Conservation (phyloP, 1,284 basidiomycete genomes). For the Trametes hirsuta region DNA sequence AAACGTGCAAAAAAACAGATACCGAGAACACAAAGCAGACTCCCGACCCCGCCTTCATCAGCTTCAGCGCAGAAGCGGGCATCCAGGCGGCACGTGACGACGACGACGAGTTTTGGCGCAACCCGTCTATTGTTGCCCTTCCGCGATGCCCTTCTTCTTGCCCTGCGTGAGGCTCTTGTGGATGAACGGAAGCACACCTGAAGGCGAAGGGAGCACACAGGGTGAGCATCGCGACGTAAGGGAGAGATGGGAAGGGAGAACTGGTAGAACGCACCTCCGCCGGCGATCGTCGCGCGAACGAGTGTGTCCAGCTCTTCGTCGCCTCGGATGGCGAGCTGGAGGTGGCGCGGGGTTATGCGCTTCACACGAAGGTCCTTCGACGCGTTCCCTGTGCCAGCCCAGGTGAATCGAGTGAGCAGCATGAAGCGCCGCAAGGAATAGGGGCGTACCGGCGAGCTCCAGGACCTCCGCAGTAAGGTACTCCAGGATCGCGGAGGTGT, state of each 20-base stretch:
- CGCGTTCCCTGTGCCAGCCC: conserved; percentile 75
- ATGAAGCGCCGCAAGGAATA: background rate
- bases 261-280: conserved; percentile 59
- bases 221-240: background rate
- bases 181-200: conserved; percentile 95
- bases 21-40: background rate
- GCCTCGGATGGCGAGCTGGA: conserved; percentile 93
- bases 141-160: conserved; percentile 28
- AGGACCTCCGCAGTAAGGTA: conserved; percentile 91
- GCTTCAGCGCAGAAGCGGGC: too few species aligned
- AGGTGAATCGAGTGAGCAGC: background rate
- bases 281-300: conserved; percentile 58
- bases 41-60: background rate
- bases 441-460: conserved; percentile 77
- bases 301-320: conserved; percentile 91
- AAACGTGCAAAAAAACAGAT: background rate
- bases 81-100: too few species aligned
- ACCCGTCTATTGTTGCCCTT: conserved; percentile 1
- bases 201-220: conserved; percentile 29
- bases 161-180: conserved; percentile 78
- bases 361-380: conserved; percentile 96
- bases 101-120: too few species aligned
- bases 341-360: conserved; percentile 93
- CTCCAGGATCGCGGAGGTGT: conserved; percentile 90
- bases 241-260: conserved; percentile 36